phyloP scores from a whole-genome alignment of 2,329 filamentous ascomycete genomes.

The Cladorrhinum sp. region DNA sequence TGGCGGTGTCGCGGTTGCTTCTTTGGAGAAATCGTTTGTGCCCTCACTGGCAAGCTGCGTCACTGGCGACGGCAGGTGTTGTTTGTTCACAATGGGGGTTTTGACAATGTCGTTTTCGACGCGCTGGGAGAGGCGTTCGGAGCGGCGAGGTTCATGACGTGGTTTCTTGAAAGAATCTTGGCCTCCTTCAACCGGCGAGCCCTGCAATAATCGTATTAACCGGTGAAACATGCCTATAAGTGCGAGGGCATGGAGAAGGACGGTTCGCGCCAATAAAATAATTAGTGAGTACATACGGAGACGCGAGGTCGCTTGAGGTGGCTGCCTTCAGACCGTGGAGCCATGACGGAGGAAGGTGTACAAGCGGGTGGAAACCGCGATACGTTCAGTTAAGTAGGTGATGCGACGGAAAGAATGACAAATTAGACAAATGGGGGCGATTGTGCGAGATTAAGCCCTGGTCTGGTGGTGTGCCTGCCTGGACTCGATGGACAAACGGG shows the following conservation, averaged over 20 bases:
- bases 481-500: conserved; percentile 2
- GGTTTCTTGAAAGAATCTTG: conserved; percentile 72
- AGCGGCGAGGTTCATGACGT: conserved; percentile 81
- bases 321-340: conserved; percentile 63
- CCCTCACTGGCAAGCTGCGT: conserved; percentile 59
- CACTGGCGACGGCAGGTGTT: conserved; percentile 77
- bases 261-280: conserved; percentile 1
- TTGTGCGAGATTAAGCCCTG: neutral
- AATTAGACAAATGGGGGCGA: conserved; percentile 2
- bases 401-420: conserved; percentile 3
- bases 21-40: conserved; percentile 63
- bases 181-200: conserved; percentile 60
- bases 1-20: conserved; percentile 68
- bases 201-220: conserved; percentile 46
- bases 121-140: conserved; percentile 62
- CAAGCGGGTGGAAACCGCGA: conserved; percentile 5
- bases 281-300: conserved; percentile 34
- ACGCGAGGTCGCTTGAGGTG: conserved; percentile 77
- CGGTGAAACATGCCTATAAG: conserved; percentile 24
- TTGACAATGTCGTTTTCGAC: conserved; percentile 38
- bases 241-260: conserved; percentile 27
- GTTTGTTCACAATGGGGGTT: conserved; percentile 59
- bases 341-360: conserved; percentile 35
- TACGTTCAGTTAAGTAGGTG: neutral
- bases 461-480: conserved; percentile 14